A percentile compares a stretch with the other conserved stretches of the same genome.
phyloP scores from a whole-genome alignment of 208 protist species.

The Crithidia acanthocephali region DNA sequence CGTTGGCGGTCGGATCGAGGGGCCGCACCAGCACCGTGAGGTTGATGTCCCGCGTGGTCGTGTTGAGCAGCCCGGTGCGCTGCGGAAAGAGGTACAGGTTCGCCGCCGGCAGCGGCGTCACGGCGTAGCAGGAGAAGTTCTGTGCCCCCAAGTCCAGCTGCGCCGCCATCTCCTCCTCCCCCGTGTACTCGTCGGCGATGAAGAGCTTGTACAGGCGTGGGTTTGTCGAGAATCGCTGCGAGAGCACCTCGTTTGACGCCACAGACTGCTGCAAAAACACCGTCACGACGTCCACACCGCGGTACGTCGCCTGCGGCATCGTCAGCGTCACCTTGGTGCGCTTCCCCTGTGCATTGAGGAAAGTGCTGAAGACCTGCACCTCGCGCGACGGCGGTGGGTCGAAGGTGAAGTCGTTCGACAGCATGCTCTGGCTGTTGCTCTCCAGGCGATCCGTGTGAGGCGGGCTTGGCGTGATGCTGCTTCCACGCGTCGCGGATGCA shows the following conservation, averaged over 20 bases:
- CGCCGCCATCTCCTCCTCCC: slow-evolving; percentile 85
- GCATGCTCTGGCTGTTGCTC: slow-evolving; percentile 21
- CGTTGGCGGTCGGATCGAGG: slow-evolving; percentile 56
- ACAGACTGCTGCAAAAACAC: slow-evolving; percentile 74
- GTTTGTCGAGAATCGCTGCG: slow-evolving; percentile 72
- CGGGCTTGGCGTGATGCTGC: slow-evolving; percentile 4
- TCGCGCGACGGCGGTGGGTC: slow-evolving; percentile 38
- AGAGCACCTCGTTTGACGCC: slow-evolving; percentile 54
- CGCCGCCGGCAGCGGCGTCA: slow-evolving; percentile 73
- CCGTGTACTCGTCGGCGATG: slow-evolving; percentile 89
- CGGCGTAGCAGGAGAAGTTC: slow-evolving; percentile 83
- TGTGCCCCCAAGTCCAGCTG: slow-evolving; percentile 65
- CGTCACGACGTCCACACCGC: slow-evolving; percentile 80
- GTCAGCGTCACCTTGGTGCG: slow-evolving; percentile 55
- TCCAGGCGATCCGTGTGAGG: slow-evolving; percentile 15
- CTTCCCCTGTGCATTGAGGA: slow-evolving; percentile 66
- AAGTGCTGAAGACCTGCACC: slow-evolving; percentile 79
- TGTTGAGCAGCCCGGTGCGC: slow-evolving; percentile 59
- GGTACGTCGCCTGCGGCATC: slow-evolving; percentile 56
- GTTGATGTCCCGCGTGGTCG: slow-evolving; percentile 70
- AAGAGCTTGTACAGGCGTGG: slow-evolving; percentile 84
- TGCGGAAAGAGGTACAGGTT: slow-evolving; percentile 82
- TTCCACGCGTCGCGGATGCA: not conserved
- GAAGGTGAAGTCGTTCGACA: slow-evolving; percentile 24
- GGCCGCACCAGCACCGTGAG: slow-evolving; percentile 73